Conservation (phyloP, 352 stramenopile species). For the Phytophthora pseudosyringae region DNA sequence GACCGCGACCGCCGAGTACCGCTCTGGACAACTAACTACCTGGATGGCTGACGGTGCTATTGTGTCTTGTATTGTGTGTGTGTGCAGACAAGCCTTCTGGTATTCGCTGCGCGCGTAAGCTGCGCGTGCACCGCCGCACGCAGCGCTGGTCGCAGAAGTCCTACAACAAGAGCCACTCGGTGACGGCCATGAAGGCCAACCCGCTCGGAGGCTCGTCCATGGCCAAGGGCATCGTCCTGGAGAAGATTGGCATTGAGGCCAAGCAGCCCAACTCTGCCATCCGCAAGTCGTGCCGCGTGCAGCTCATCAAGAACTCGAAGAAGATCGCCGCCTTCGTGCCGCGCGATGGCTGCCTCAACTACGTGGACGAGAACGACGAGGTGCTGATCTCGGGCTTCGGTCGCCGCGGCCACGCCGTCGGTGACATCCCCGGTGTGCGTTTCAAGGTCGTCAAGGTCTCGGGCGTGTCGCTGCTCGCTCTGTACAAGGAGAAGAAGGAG, state of each 20-base stretch:
- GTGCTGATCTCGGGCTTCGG: constrained; percentile 99
- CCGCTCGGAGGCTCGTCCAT: constrained; percentile 99
- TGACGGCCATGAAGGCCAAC: constrained; percentile 99
- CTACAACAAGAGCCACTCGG: constrained; percentile 99
- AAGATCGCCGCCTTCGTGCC: constrained; percentile 99
- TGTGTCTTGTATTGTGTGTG: not conserved
- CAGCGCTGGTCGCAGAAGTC: constrained; percentile 98
- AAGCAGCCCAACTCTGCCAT: constrained; percentile 99
- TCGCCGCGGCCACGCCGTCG: constrained; percentile 98
- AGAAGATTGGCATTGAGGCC: constrained; percentile 99
- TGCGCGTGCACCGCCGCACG: constrained; percentile 97
- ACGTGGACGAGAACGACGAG: constrained; percentile 99
- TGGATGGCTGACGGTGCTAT: constrained; percentile 10
- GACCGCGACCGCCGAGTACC: not conserved
- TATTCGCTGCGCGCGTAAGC: constrained; percentile 99
- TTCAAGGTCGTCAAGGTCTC: constrained; percentile 99
- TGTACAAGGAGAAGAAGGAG: constrained; percentile 99
- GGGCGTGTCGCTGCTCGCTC: constrained; percentile 97
- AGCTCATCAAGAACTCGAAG: constrained; percentile 99
- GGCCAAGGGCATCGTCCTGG: constrained; percentile 99
- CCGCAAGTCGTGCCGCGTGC: constrained; percentile 99
- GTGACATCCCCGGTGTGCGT: constrained; percentile 99
- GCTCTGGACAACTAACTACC: not conserved
- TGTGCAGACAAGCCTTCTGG: constrained; percentile 97
- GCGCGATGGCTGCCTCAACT: constrained; percentile 99